phyloP scores from a whole-genome alignment of 176 grass and related monocot genomes.

The Panicum miliaceum region DNA sequence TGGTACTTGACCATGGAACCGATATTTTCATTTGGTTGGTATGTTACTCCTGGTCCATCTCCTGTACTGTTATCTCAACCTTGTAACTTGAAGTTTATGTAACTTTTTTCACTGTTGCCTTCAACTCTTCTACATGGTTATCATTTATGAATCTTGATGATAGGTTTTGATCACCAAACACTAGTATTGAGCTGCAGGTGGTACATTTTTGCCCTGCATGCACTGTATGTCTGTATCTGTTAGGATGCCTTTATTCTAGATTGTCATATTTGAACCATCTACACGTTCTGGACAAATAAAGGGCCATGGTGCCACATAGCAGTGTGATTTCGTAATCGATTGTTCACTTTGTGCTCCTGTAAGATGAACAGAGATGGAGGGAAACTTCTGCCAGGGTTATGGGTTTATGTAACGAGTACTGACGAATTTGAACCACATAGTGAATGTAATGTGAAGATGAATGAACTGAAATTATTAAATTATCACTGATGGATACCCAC shows the following conservation, averaged over 20 bases:
- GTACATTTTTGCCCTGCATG: background rate
- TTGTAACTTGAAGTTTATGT: background rate
- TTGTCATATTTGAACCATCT: constrained; percentile 17
- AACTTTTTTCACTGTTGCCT: background rate
- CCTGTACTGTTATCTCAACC: constrained; percentile 12
- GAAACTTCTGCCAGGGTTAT: background rate
- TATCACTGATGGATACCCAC: background rate
- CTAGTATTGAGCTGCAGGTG: background rate
- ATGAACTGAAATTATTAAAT: constrained; percentile 13
- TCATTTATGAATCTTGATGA: constrained; percentile 24
- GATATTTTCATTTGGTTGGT: constrained; percentile 99
- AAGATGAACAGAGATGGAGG: background rate
- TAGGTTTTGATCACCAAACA: background rate
- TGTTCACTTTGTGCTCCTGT: background rate
- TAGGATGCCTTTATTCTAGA: constrained; percentile 15
- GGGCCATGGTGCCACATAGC: background rate
- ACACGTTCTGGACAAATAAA: background rate
- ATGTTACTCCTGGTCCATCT: constrained; percentile 49
- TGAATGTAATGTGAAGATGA: constrained; percentile 11
- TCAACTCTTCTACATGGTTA: background rate
- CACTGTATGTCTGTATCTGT: background rate
- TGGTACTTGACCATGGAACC: constrained; percentile 97
- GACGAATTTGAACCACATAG: background rate
- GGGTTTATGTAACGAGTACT: background rate
- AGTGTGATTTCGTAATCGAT: background rate